These are phyloP conservation scores for Schizophyllum commune DNA, from an alignment of 1,284 basidiomycete species.

Conservation along the genomic window DNA sequence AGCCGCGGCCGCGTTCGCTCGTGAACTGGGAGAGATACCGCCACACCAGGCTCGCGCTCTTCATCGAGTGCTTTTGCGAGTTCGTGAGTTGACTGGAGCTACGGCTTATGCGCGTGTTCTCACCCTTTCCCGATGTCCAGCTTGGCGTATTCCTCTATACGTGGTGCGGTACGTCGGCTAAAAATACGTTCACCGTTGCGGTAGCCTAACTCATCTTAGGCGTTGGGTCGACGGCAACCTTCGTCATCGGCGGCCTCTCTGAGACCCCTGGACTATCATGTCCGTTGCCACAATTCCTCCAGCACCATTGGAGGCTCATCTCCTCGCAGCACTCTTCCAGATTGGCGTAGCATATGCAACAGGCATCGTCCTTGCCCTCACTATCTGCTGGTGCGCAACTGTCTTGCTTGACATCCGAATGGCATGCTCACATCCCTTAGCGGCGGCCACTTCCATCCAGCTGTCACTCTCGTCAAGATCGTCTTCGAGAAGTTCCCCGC, in stretches of 20 bases:
- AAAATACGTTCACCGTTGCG: conserved; percentile 29
- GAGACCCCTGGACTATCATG: conserved; percentile 38
- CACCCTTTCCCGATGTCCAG: conserved; percentile 13
- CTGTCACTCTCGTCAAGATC: conserved; percentile 45
- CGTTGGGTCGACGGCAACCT: conserved; percentile 50
- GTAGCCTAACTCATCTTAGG: conserved; percentile 29
- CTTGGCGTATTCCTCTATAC: conserved; percentile 25
- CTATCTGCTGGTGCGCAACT: conserved; percentile 48
- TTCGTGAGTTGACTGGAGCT: conserved; percentile 29
- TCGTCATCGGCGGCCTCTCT: conserved; percentile 42
- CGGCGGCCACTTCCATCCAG: conserved; percentile 10
- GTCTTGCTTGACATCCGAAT: conserved; percentile 9
- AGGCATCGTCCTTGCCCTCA: conserved; percentile 55
- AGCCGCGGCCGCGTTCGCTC: conserved; percentile 31
- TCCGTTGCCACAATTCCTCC: conserved; percentile 24
- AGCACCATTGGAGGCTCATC: not conserved
- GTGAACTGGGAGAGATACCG: conserved; percentile 45
- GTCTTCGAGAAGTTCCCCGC: conserved; percentile 50
- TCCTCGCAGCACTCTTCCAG: conserved; percentile 43
- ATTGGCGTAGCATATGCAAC: conserved; percentile 57
- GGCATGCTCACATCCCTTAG: not conserved
- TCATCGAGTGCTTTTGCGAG: conserved; percentile 54
- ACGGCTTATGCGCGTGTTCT: not conserved
- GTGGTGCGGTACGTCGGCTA: conserved; percentile 17
- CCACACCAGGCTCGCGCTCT: conserved; percentile 41